These are phyloP conservation scores for Prunus kanzakura DNA, from an alignment of 306 rosid species.

Conservation along the genomic window DNA sequence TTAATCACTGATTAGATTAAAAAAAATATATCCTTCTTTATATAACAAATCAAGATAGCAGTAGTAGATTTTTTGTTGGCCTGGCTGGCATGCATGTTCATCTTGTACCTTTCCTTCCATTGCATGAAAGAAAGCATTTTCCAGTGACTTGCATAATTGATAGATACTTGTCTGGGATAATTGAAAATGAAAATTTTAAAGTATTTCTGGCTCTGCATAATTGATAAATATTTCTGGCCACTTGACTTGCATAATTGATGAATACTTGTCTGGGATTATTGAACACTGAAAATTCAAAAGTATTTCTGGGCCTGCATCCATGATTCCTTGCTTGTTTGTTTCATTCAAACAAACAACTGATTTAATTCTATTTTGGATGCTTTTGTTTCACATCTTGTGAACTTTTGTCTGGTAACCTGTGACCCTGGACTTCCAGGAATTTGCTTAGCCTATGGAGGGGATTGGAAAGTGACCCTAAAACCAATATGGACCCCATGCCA, in stretches of 20 bases:
- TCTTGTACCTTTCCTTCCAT: background rate
- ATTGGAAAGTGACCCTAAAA: background rate
- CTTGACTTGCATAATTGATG: background rate
- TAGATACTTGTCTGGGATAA: background rate
- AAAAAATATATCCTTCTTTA: background rate
- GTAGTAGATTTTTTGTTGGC: too few relatives aligned
- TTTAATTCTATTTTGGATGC: constrained; percentile 41
- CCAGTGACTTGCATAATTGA: background rate
- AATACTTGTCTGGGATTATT: background rate
- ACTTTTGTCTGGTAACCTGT: constrained; percentile 7
- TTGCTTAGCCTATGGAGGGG: background rate
- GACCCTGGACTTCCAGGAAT: background rate
- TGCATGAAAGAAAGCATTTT: background rate
- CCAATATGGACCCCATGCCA: background rate
- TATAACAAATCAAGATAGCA: too few relatives aligned
- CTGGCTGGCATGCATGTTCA: background rate
- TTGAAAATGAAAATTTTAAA: background rate
- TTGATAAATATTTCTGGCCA: background rate
- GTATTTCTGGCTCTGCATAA: constrained; percentile 6
- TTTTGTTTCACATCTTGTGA: constrained; percentile 48
- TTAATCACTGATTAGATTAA: background rate
- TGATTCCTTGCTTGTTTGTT: constrained; percentile 32
- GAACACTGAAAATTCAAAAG: background rate
- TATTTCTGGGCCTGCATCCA: constrained; percentile 4
- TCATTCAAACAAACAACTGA: constrained; percentile 11